Evolutionary conservation across 2,329 filamentous ascomycete genomes (phyloP), one percentile per base, ranked within the genome.

Genomic region (Aspergillus sp.): DNA sequence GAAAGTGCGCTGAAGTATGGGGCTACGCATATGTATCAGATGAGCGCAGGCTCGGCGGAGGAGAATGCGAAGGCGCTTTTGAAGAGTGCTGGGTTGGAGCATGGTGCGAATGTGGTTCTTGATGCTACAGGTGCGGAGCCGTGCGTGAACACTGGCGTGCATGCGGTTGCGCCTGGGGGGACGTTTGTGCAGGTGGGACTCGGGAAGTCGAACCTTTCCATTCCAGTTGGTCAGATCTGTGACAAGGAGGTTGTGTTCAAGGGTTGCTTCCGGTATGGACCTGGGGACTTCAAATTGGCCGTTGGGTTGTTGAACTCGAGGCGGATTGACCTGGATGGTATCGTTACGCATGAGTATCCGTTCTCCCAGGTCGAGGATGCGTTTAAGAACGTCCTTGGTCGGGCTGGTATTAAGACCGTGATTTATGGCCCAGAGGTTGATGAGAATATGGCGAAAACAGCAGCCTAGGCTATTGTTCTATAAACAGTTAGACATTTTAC

Each of bases 221-320:
- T 60, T 17, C 58, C 58, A 67, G 23, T 94, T 90, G 75, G 90
- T 86, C 53, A 93, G 12, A 75, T 93, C 65, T 93, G 88, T 64
- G 77, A 83, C 48, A 95, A 95, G 73, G 90, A 95, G 74, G 77
- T 94, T 25, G 90, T 84, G 3, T 80, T 86, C 42, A 86, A 84
- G 61, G 90, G 90, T 20, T 89, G 84, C 51, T 95, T 95, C 76
- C 80, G 90, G 32, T 96, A 96, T 68, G 84, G 84, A 1, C 79
- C 81, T 42, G 90, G 89, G 9, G 90, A 95, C 69, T 96, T 95
- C 68, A 76, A 82, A 61, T 78, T 88, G 3, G 88, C 88, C 3
- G 75, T 95, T 32, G 82, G 88, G 53, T 75, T 96, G 37, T 37
- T 60, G 27, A 44, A 52, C 79, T 95, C 2, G 75, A 77, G 13